Conservation (phyloP, 2,329 filamentous ascomycete genomes). For the Penicillium vulpinum region DNA sequence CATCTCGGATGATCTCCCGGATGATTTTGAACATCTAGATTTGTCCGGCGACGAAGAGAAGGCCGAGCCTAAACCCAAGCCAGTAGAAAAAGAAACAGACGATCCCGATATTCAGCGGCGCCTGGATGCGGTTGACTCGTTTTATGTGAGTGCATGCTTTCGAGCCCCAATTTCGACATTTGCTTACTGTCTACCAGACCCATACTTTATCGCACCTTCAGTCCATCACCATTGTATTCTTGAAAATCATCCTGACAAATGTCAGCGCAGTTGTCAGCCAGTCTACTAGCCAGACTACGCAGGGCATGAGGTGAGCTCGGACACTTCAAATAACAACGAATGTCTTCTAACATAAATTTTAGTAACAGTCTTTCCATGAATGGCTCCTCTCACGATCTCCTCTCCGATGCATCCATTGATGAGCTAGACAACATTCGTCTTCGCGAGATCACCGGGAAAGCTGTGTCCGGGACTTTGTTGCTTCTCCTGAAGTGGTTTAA, state of each 20-base stretch:
- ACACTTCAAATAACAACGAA: constrained; percentile 9
- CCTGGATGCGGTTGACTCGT: constrained; percentile 72
- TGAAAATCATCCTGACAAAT: constrained; percentile 84
- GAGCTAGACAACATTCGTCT: constrained; percentile 79
- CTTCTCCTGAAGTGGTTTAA: constrained; percentile 96
- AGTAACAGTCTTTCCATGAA: constrained; percentile 30
- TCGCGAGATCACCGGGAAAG: constrained; percentile 86
- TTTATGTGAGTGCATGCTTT: constrained; percentile 68
- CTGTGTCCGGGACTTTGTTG: constrained; percentile 83
- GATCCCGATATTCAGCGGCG: constrained; percentile 52
- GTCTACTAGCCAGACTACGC: constrained; percentile 45
- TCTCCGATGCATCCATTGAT: constrained; percentile 54
- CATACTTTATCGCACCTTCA: constrained; percentile 81
- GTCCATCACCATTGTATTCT: constrained; percentile 86
- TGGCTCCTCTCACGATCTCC: constrained; percentile 24
- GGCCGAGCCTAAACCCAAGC: constrained; percentile 12
- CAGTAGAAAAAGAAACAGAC: constrained; percentile 32
- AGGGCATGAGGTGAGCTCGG: constrained; percentile 49
- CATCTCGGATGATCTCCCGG: constrained; percentile 38
- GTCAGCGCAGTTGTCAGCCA: constrained; percentile 79
- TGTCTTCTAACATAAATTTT: background rate
- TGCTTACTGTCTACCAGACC: constrained; percentile 51
- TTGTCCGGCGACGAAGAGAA: constrained; percentile 19
- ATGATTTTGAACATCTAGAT: constrained; percentile 39
- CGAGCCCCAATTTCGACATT: background rate